Percentiles rank a stretch among this genome's conserved stretches.
phyloP scores from a whole-genome alignment of 2,329 filamentous ascomycete species.

The Monosporascus cannonballus region DNA sequence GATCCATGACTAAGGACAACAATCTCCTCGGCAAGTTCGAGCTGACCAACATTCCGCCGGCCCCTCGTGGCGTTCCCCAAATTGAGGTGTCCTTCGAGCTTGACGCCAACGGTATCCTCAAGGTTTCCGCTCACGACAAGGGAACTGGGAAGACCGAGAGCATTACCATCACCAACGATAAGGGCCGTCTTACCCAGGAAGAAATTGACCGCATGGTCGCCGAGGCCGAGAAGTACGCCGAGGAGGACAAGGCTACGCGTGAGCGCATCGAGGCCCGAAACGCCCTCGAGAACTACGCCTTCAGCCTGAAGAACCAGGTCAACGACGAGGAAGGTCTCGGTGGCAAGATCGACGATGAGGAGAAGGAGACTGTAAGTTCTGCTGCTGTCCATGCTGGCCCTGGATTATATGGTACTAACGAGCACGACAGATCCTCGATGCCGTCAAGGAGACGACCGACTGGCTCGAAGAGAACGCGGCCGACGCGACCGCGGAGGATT shows the following conservation, averaged over 20 bases:
- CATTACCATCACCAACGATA: slow-evolving; percentile 99
- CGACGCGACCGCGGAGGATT: slow-evolving; percentile 83
- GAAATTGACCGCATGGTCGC: slow-evolving; percentile 99
- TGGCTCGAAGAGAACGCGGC: slow-evolving; percentile 95
- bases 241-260: slow-evolving; percentile 97
- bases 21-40: slow-evolving; percentile 98
- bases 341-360: slow-evolving; percentile 96
- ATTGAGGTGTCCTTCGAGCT: slow-evolving; percentile 98
- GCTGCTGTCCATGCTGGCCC: background rate
- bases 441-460: slow-evolving; percentile 92
- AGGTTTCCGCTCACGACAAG: slow-evolving; percentile 95
- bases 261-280: slow-evolving; percentile 97
- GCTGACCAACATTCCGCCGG: slow-evolving; percentile 89
- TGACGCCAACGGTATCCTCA: slow-evolving; percentile 96
- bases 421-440: slow-evolving; percentile 65
- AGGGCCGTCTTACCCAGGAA: slow-evolving; percentile 91
- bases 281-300: slow-evolving; percentile 97
- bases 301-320: slow-evolving; percentile 98
- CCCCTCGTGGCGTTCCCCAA: slow-evolving; percentile 92
- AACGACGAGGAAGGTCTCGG: slow-evolving; percentile 94
- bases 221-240: slow-evolving; percentile 97
- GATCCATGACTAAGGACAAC: slow-evolving; percentile 92
- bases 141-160: slow-evolving; percentile 95
- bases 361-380: slow-evolving; percentile 82
- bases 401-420: slow-evolving; percentile 27